Evolutionary conservation across 2,329 filamentous ascomycete genomes (phyloP), one percentile per base, ranked within the genome.

Genomic region (Rhexocercosporidium sp.): DNA sequence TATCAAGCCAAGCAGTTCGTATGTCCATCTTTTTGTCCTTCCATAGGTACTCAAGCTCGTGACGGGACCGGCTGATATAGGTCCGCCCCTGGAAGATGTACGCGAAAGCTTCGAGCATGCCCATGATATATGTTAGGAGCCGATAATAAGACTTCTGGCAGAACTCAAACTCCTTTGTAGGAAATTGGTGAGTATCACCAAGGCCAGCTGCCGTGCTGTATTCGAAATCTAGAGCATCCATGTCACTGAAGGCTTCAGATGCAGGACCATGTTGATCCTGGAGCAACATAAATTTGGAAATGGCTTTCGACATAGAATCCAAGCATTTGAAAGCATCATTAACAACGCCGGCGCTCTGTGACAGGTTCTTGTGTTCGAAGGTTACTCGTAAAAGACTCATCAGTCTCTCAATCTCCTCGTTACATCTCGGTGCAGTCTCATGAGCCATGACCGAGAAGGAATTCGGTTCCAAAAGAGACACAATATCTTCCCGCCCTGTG

Each of bases 401-500:
- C 25, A 70, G 56, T 34, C 69, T 62, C 27, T 66, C 62, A 44
- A 72, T 64, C 8, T 67, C 65, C 20, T 69, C 64, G 11, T 31
- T 47, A 25, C 64, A 69, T 53, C 66, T 68, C 31, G 66, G 63
- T n/a, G 65, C 66, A 12, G 70, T 70, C 18, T 72, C 66, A 47
- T 72, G 68, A 25, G 71, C 68, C 71, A 70, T 72, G 0, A 60
- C 67, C 6, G 66, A 69, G 59, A 72, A 72, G 12, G 70, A 72
- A 20, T 68, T 25, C 7, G 34, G 27, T 20, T 63, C 57, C 41
- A 69, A 54, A 37, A 67, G 67, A 14, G 51, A 34, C 53, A 64
- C 34, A 41, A 71, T 34, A 39, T 69, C 65, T 14, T 60, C 59
- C 9, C 44, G 46, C 37, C 61, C 62, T 46, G 57, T 64, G 51